Evolutionary conservation across 2,329 filamentous ascomycete species (phyloP).

Genomic region (Aspergillus alliaceus): DNA sequence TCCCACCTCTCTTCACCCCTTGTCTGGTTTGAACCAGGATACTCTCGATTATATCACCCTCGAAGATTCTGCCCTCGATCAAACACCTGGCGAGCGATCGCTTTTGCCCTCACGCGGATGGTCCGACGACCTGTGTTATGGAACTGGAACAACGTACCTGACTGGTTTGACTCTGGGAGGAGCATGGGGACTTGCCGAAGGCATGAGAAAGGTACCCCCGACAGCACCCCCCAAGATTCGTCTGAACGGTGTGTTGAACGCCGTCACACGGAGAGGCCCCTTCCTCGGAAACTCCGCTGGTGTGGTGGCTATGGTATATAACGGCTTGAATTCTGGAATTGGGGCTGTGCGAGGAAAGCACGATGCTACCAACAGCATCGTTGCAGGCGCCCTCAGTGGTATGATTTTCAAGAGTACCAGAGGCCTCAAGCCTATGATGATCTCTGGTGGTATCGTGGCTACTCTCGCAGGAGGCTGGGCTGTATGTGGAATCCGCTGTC

Average conservation of each 20-base stretch:
- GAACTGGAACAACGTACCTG: constrained; percentile 91
- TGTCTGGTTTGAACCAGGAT: constrained; percentile 89
- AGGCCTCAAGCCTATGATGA: constrained; percentile 87
- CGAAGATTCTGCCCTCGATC: constrained; percentile 85
- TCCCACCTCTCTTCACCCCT: constrained; percentile 83
- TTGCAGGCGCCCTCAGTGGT: constrained; percentile 82
- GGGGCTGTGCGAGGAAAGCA: constrained; percentile 80
- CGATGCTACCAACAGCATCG: constrained; percentile 84
- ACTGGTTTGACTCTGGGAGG: constrained; percentile 83
- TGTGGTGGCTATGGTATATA: constrained; percentile 94
- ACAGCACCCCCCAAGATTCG: constrained; percentile 86
- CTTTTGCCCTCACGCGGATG: constrained; percentile 93
- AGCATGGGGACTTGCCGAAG: constrained; percentile 89
- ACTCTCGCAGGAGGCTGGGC: constrained; percentile 84
- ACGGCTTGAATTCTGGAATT: constrained; percentile 83
- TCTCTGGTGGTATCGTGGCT: constrained; percentile 87
- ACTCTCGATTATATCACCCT: constrained; percentile 92
- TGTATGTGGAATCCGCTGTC: constrained; percentile 59
- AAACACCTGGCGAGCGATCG: constrained; percentile 81
- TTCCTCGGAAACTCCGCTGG: constrained; percentile 96
- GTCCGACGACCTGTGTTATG: constrained; percentile 97
- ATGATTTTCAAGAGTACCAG: constrained; percentile 96
- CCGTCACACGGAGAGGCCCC: constrained; percentile 85
- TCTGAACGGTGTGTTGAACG: constrained; percentile 92
- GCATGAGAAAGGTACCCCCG: constrained; percentile 67